These are phyloP conservation scores for Limonium bicolor DNA, from an alignment of 148 eudicot genomes.

Conservation along the genomic window DNA sequence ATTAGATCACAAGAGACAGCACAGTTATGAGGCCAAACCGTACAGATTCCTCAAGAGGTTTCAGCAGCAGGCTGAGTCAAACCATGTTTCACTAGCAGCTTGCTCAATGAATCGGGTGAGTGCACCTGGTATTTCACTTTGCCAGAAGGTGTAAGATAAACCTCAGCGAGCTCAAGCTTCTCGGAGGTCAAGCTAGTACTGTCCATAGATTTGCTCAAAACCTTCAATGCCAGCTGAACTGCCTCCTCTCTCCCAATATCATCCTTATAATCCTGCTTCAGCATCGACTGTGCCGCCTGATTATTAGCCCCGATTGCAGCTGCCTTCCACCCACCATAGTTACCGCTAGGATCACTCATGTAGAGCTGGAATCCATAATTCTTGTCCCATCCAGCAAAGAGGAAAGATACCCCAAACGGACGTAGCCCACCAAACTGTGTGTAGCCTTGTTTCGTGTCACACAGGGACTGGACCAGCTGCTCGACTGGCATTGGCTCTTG, in stretches of 20 bases:
- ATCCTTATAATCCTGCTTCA: conserved; percentile 93
- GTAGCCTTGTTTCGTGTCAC: conserved; percentile 88
- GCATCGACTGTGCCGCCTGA: conserved; percentile 97
- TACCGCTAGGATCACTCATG: conserved; percentile 91
- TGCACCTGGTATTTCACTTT: conserved; percentile 84
- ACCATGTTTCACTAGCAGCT: conserved; percentile 55
- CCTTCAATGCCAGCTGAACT: conserved; percentile 76
- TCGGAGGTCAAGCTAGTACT: conserved; percentile 91
- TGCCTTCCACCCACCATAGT: conserved; percentile 91
- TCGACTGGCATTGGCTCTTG: conserved; percentile 91
- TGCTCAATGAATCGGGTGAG: conserved; percentile 61
- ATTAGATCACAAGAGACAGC: too few species aligned
- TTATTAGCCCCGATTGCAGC: conserved; percentile 83
- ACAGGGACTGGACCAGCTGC: conserved; percentile 79
- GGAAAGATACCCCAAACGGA: conserved; percentile 82
- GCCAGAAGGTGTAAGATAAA: conserved; percentile 39
- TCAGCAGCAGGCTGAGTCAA: conserved; percentile 53
- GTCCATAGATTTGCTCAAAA: conserved; percentile 93
- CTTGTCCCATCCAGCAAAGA: conserved; percentile 88
- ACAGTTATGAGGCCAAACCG: too few species aligned
- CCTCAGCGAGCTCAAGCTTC: conserved; percentile 87
- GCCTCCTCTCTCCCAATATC: conserved; percentile 83
- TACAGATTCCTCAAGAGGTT: too few species aligned
- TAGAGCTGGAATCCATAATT: conserved; percentile 77
- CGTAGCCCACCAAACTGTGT: conserved; percentile 96